These are phyloP conservation scores for Heracleum sosnowskyi DNA, from an alignment of 129 eudicot genomes.

Conservation along the genomic window DNA sequence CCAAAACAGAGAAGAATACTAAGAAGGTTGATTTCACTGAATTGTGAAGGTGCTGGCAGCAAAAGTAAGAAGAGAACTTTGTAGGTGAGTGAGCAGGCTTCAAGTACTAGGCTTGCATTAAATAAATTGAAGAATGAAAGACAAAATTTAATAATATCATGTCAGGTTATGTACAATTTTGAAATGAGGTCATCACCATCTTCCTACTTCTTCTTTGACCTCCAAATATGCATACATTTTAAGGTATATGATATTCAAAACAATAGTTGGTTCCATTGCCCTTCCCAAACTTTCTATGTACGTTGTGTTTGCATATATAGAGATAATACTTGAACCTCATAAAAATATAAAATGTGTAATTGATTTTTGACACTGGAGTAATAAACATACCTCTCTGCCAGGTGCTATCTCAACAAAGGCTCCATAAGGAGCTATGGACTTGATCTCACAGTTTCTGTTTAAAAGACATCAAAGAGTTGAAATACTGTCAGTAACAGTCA, in stretches of 20 bases:
- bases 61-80: no score
- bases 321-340: constrained; percentile 1
- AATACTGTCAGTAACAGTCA: background rate
- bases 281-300: background rate
- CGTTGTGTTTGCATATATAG: background rate
- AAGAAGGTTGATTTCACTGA: background rate
- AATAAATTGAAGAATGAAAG: background rate
- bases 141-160: no score
- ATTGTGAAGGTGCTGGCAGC: background rate
- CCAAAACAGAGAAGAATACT: background rate
- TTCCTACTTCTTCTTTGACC: background rate
- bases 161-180: background rate
- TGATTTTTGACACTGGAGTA: background rate
- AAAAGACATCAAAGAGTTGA: constrained; percentile 14
- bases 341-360: background rate
- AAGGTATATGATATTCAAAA: no score
- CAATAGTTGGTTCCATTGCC: background rate
- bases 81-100: background rate
- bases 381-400: constrained; percentile 75
- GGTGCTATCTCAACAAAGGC: constrained; percentile 94
- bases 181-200: background rate
- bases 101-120: background rate
- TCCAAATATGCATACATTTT: background rate
- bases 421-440: constrained; percentile 80
- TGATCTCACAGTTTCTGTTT: constrained; percentile 84